Evolutionary conservation across 208 protist species (phyloP).

Genomic region (Entamoeba dispar): DNA sequence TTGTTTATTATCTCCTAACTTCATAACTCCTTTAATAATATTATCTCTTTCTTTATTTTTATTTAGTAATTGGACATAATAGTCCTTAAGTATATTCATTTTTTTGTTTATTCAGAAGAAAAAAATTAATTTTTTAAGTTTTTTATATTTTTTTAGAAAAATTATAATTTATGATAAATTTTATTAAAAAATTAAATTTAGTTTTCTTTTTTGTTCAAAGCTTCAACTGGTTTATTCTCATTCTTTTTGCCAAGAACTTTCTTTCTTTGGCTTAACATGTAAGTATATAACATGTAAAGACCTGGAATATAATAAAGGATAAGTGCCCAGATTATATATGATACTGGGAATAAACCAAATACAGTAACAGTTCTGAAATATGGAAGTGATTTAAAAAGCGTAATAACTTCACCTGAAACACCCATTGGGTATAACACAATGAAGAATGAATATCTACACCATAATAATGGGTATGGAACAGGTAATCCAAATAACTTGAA

Average conservation of each 20-base stretch:
- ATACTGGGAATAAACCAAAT: neutral
- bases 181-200: neutral
- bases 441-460: neutral
- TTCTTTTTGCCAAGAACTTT: neutral
- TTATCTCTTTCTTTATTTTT: too few species aligned
- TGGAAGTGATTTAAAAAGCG: neutral
- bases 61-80: too few species aligned
- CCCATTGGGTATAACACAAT: neutral
- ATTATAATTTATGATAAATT: too few species aligned
- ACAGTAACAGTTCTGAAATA: neutral
- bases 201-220: neutral
- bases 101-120: too few species aligned
- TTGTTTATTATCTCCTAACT: too few species aligned
- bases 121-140: too few species aligned
- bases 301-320: neutral
- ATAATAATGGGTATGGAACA: neutral
- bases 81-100: too few species aligned
- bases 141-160: too few species aligned
- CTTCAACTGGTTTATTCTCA: neutral
- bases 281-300: neutral
- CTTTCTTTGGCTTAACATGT: neutral
- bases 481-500: neutral
- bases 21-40: too few species aligned
- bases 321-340: neutral
- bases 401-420: neutral